A percentile compares a stretch with the other conserved stretches of the same genome.
phyloP scores from a whole-genome alignment of 169 alveolate species.

The Plasmodium billcollinsi region DNA sequence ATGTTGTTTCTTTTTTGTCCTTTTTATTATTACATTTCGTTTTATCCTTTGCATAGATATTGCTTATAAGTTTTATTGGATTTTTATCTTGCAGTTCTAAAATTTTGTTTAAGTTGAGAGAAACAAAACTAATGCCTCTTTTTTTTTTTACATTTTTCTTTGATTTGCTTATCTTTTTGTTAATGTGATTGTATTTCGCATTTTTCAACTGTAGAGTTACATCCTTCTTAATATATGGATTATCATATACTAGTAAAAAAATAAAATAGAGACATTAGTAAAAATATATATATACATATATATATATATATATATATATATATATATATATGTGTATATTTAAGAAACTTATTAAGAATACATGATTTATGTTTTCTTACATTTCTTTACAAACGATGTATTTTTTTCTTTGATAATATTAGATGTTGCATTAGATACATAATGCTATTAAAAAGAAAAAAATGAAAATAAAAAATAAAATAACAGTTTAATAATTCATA shows the following conservation, averaged over 20 bases:
- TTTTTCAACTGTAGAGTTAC: conserved; percentile 15
- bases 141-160: conserved; percentile 15
- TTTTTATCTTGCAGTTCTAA: conserved; percentile 30
- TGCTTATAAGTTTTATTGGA: conserved; percentile 43
- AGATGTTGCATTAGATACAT: too few species aligned
- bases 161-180: conserved; percentile 17
- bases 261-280: background rate
- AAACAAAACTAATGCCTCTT: conserved; percentile 59
- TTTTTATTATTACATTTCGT: conserved; percentile 33
- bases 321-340: background rate
- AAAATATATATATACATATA: background rate
- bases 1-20: conserved; percentile 1
- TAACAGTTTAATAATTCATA: too few species aligned
- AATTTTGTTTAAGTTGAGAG: conserved; percentile 29
- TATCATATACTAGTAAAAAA: conserved; percentile 18
- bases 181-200: conserved; percentile 12
- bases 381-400: background rate
- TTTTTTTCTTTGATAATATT: too few species aligned
- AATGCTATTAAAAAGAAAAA: background rate
- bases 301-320: background rate
- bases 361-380: too few species aligned
- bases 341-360: background rate
- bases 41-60: conserved; percentile 38
- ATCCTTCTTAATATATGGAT: conserved; percentile 1
- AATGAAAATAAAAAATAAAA: too few species aligned